Base-by-base conservation (phyloP, 441 rosid genomes). In the Isatis lusitanica region DNA sequence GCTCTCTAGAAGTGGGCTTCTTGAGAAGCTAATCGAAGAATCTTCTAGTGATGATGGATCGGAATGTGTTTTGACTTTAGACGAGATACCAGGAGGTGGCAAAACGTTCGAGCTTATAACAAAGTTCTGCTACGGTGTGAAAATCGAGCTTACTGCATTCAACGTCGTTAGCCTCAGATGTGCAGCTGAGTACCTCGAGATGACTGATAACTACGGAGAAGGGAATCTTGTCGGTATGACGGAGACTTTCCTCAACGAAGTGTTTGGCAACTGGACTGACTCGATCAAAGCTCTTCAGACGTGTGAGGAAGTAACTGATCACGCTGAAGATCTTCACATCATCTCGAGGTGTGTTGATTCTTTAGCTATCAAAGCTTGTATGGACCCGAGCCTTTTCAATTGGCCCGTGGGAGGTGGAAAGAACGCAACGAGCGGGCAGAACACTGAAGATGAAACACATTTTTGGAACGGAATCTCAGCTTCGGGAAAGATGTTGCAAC, bases 261-360 rank as follows among this genome's bases (percentile, higher is more conserved):
- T 88, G 12, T 82, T 85, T 43, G 74, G 82, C 6, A 85, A 80
- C 73, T 86, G 91, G 93, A 70, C 68, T 0, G 93, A 86, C 65
- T 81, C 88, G 0, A 78, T 88, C 39, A 84, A 72, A 72, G 87
- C 88, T 26, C 88, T 88, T 38, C 87, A 88, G 69, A 81, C 88
- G 18, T 86, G 93, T 15, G 88, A 88, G 61, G 87, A 85, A 70
- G 93, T 85, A 6, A 64, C 67, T 1, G 76, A 83, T 17, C 40
- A 73, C 47, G 91, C 93, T 2, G 93, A 88, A 68, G 86, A 84
- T 60, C 86, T 85, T 62, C 84, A 84, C 66, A 80, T 88, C 18
- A 83, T 88, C 30, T 84, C 89, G 0, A 84, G 91, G 28, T 88
- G 91, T 74, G 85, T 88, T 42, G 85, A 81, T 82, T 85, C 93